These are phyloP conservation scores for Pholiota conissans DNA, from an alignment of 768 basidiomycete species.

Conservation along the genomic window DNA sequence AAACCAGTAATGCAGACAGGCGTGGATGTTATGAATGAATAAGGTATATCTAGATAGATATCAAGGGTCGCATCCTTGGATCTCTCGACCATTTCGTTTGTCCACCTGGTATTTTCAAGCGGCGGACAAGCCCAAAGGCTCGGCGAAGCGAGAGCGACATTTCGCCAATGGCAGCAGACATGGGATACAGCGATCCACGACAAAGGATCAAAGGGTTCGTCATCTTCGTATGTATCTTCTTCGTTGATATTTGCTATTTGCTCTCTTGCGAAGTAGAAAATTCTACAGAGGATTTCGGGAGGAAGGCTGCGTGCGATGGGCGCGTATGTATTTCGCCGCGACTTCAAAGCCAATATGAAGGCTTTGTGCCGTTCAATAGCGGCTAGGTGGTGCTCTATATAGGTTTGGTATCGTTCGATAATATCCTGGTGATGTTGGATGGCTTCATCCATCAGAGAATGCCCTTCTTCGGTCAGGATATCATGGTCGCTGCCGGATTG, in stretches of 20 bases:
- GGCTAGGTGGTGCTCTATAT: too few species aligned
- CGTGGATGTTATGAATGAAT: too few species aligned
- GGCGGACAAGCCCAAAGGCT: background rate
- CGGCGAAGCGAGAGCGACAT: background rate
- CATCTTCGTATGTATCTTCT: too few species aligned
- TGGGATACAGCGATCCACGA: background rate
- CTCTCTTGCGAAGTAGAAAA: background rate
- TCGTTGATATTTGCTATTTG: too few species aligned
- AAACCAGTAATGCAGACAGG: too few species aligned
- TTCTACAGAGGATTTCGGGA: background rate
- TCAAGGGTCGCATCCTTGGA: background rate
- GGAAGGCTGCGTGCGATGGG: background rate
- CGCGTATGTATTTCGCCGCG: background rate
- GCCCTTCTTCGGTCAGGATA: background rate
- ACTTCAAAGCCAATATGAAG: too few species aligned
- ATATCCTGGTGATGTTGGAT: too few species aligned
- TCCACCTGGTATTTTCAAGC: background rate
- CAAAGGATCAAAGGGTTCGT: background rate
- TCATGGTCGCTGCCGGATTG: too few species aligned
- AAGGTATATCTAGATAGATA: too few species aligned
- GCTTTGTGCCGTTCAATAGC: background rate
- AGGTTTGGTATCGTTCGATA: too few species aligned
- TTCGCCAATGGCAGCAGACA: background rate
- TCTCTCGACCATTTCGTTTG: background rate
- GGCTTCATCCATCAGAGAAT: background rate